Base-by-base conservation (phyloP, 1,284 basidiomycete species). In the Gymnopus androsaceus region DNA sequence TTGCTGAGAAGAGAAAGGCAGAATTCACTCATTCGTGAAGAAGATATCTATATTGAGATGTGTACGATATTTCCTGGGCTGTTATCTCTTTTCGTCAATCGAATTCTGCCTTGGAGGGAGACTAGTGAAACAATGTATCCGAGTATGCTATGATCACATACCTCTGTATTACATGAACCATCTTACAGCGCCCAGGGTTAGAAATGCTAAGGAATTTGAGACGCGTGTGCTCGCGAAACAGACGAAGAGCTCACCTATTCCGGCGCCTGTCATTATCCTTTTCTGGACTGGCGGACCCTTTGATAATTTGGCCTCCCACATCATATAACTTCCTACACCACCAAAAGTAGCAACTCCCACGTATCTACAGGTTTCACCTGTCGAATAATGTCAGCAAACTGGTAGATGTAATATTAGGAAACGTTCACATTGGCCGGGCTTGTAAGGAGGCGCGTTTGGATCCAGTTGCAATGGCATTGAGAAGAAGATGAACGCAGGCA, bases 1-100 rank as follows among this genome's bases (percentile, higher is more conserved):
- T 99, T 68, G 87, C 88, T n/a, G 94, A 98, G 74, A 99, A 98
- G 82, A 84, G 96, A 69, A 92, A 92, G 75, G 76, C 94, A n/a
- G 81, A 83, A 44, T 98, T 92, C 74, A 84, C 82, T 52, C 77
- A 91, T 69, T 74, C 76, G 23, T 86, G 66, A 70, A 52, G 37
- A 21, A 30, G 14, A 17, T n/a, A 41, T 21, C 25, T 33, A 44
- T 34, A 30, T 23, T 37, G 40, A 42, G 27, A 52, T 37, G 34
- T 58, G 54, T 53, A 50, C 28, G n/a, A 45, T 41, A 23, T 27
- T 25, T 25, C n/a, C 4, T 33, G 17, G 11, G 12, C 19, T 11
- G n/a, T n/a, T 31, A 44, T 41, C n/a, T 31, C 51, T 53, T 21
- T 47, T 38, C 11, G 15, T 2, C 17, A 27, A 27, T 36, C 7